A percentile compares a stretch with the other conserved stretches of the same genome.
phyloP scores from a whole-genome alignment of 257 asterid species.

The Nicotiana paniculata region DNA sequence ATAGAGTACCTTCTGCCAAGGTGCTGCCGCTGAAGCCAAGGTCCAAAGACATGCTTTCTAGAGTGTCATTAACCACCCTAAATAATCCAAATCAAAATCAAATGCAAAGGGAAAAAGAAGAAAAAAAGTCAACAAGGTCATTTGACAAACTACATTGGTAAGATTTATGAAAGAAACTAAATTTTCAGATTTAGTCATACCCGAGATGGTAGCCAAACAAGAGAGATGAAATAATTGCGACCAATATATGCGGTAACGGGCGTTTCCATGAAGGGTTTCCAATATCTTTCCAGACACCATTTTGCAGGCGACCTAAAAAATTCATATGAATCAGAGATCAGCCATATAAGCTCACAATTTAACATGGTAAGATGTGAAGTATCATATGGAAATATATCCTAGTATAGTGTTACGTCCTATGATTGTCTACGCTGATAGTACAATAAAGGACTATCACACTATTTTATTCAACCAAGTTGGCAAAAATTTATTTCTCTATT shows the following conservation, averaged over 20 bases:
- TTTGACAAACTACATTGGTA: not conserved
- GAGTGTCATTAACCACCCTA: conserved; percentile 87
- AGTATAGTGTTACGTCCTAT: not conserved
- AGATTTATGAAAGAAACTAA: not conserved
- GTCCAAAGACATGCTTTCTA: conserved; percentile 87
- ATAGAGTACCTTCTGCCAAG: conserved; percentile 74
- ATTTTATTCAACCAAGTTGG: not conserved
- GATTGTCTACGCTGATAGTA: not conserved
- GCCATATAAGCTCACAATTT: not conserved
- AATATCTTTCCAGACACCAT: conserved; percentile 39
- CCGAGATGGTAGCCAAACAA: conserved; percentile 95
- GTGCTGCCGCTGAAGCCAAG: conserved; percentile 81
- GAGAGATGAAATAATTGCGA: conserved; percentile 78
- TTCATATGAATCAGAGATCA: conserved; percentile 1
- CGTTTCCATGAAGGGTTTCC: conserved; percentile 84
- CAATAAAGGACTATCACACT: not conserved
- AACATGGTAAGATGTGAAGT: not conserved
- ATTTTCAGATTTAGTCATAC: conserved; percentile 35
- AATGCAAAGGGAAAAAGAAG: not conserved
- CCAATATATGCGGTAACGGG: conserved; percentile 80
- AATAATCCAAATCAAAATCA: conserved; percentile 18
- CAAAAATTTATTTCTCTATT: not conserved
- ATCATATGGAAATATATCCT: not conserved
- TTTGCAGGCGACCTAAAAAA: conserved; percentile 33
- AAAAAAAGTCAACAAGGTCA: not conserved